Percentiles rank a stretch among this genome's conserved stretches.
Evolutionary conservation across 495 filamentous ascomycete genomes (phyloP).

Genomic region (Geopyxis carbonaria): DNA sequence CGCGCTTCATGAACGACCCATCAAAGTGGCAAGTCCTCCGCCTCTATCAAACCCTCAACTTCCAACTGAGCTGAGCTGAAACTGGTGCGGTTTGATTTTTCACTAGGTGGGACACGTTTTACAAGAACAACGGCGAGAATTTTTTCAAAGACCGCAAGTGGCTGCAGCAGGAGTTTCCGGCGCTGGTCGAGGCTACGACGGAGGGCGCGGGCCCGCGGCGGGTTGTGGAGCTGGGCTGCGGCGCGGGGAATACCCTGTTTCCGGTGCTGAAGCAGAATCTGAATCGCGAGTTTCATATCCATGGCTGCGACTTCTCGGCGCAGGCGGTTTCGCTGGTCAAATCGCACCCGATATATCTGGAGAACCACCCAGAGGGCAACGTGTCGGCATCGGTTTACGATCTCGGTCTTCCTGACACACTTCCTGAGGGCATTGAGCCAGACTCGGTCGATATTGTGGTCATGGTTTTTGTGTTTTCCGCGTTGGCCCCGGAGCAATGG

Average conservation of each 20-base stretch:
- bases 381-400: conserved; percentile 91
- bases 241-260: conserved; percentile 91
- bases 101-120: conserved; percentile 94
- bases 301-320: conserved; percentile 87
- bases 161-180: conserved; percentile 85
- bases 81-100: too few species aligned
- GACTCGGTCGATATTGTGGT: conserved; percentile 74
- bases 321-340: conserved; percentile 82
- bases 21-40: conserved; percentile 47
- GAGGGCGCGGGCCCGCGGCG: conserved; percentile 42
- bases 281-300: conserved; percentile 59
- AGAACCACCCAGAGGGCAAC: conserved; percentile 31
- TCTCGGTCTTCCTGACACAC: conserved; percentile 39
- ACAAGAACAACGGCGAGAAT: conserved; percentile 82
- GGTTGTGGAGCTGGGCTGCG: conserved; percentile 81
- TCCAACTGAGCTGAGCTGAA: conserved; percentile 74
- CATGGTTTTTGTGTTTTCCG: conserved; percentile 94
- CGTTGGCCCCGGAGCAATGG: conserved; percentile 75
- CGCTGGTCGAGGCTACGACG: conserved; percentile 51
- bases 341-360: conserved; percentile 40
- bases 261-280: conserved; percentile 65
- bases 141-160: conserved; percentile 99
- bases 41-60: conserved; percentile 10
- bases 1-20: conserved; percentile 71
- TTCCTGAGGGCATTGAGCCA: conserved; percentile 60